Evolutionary conservation across 805 yeast species (phyloP).

Genomic region (Ogataea pilisensis): DNA sequence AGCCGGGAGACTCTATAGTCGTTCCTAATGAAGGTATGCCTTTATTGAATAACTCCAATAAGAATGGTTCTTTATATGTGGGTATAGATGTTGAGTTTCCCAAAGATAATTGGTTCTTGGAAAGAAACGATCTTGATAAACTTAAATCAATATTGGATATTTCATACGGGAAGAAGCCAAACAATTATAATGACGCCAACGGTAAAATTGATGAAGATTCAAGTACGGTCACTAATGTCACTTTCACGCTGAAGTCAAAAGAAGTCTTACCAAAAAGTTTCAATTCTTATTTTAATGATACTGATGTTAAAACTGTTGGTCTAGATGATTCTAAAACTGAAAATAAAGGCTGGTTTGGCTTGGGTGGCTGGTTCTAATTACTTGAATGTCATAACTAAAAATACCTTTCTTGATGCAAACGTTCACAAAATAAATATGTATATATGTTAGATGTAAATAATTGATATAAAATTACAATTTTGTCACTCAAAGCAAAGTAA

Average conservation of each 20-base stretch:
- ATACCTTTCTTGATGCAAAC: too few species aligned
- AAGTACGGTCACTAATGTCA: conserved; percentile 21
- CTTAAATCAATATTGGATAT: conserved; percentile 50
- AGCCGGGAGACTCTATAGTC: conserved; percentile 68
- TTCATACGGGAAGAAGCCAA: conserved; percentile 19
- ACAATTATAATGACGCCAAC: conserved; percentile 26
- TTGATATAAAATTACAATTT: too few species aligned
- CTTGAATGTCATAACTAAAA: too few species aligned
- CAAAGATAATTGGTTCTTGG: conserved; percentile 77
- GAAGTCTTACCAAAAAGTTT: conserved; percentile 25
- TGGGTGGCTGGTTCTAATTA: conserved; percentile 16
- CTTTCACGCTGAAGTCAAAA: conserved; percentile 20
- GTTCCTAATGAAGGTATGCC: conserved; percentile 86
- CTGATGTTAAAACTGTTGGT: conserved; percentile 23
- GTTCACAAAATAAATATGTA: too few species aligned
- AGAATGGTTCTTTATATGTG: conserved; percentile 67
- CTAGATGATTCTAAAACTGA: conserved; percentile 25
- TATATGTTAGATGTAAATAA: too few species aligned
- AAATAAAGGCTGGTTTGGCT: conserved; percentile 24
- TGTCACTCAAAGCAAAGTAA: too few species aligned
- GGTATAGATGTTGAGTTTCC: conserved; percentile 78
- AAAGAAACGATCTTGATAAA: conserved; percentile 56
- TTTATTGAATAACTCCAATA: conserved; percentile 27
- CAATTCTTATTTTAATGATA: conserved; percentile 24
- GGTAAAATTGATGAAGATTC: conserved; percentile 22